phyloP scores from a whole-genome alignment of 257 asterid genomes.

The Haberlea rhodopensis region DNA sequence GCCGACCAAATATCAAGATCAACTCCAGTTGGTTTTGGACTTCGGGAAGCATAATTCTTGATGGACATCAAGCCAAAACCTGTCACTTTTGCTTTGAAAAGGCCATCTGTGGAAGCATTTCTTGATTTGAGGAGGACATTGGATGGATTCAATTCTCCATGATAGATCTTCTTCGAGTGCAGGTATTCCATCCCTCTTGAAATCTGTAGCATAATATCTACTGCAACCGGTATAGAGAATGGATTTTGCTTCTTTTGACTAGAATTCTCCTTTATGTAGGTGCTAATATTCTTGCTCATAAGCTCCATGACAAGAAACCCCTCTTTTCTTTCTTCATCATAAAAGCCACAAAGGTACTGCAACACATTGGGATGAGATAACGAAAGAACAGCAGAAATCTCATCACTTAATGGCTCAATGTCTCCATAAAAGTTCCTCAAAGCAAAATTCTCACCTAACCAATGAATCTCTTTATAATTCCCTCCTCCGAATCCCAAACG shows the following conservation, averaged over 20 bases:
- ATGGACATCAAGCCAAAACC: constrained; percentile 55
- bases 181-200: constrained; percentile 89
- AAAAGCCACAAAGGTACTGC: constrained; percentile 64
- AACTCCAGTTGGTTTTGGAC: constrained; percentile 27
- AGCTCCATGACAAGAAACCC: constrained; percentile 87
- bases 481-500: constrained; percentile 61
- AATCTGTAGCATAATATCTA: constrained; percentile 81
- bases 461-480: constrained; percentile 73
- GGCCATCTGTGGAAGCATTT: constrained; percentile 42
- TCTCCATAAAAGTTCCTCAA: constrained; percentile 66
- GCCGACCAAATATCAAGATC: constrained; percentile 76
- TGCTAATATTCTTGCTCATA: constrained; percentile 59
- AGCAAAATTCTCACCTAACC: constrained; percentile 83
- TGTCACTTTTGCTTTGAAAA: constrained; percentile 55
- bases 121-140: constrained; percentile 64
- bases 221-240: constrained; percentile 57
- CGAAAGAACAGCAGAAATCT: constrained; percentile 48
- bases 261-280: constrained; percentile 54
- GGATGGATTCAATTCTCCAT: constrained; percentile 75
- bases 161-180: constrained; percentile 65
- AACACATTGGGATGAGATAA: constrained; percentile 77
- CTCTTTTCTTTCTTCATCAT: constrained; percentile 75
- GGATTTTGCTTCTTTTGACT: constrained; percentile 57
- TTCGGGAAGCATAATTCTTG: constrained; percentile 33
- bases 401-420: constrained; percentile 43